These are phyloP conservation scores for Eucalyptus cloeziana DNA, from an alignment of 345 rosid genomes.

Conservation along the genomic window DNA sequence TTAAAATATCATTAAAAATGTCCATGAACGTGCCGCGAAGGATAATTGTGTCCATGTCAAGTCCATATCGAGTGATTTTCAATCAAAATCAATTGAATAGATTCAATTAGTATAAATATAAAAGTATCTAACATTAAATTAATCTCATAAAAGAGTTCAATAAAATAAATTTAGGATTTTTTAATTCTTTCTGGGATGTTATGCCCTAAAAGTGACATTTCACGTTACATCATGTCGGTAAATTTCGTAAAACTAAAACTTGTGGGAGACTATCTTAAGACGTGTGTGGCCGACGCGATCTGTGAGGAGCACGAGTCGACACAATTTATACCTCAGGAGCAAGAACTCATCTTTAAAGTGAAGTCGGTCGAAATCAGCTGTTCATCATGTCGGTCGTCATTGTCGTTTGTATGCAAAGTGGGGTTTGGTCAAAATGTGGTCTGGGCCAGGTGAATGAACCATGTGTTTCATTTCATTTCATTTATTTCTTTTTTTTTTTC, in stretches of 20 bases:
- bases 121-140: no score
- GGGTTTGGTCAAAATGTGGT: background rate
- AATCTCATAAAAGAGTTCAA: no score
- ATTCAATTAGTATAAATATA: no score
- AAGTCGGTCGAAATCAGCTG: background rate
- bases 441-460: background rate
- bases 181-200: no score
- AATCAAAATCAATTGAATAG: no score
- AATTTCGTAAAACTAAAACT: background rate
- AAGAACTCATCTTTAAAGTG: background rate
- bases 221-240: background rate
- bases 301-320: background rate
- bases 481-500: background rate
- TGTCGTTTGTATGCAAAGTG: background rate
- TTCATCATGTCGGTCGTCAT: background rate
- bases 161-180: no score
- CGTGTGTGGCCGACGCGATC: background rate
- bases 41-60: no score
- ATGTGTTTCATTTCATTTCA: background rate
- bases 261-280: background rate
- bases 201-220: background rate
- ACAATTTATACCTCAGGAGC: background rate
- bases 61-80: no score
- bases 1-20: no score
- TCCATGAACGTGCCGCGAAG: rapidly evolving